Evolutionary conservation across 306 rosid species (phyloP), one percentile per base, ranked within the genome.

Genomic region (Urtica urens): DNA sequence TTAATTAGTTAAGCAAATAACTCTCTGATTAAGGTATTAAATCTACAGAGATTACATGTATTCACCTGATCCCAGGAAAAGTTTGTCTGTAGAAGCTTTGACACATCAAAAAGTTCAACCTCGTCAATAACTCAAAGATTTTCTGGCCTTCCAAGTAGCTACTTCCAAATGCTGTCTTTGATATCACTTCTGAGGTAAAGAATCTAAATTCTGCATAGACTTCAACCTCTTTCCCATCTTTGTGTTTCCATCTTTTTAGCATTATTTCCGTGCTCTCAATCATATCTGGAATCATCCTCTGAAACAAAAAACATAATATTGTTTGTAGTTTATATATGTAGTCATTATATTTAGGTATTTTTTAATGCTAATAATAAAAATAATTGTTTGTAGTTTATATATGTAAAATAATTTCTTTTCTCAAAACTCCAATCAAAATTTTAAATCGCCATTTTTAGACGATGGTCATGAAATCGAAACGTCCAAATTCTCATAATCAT

Each of bases 101-200:
- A 16, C 2, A 17, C 0, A 16, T 12, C 3, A 58, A 18, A 2
- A 12, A 23, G 13, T 14, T 4, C 49, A 67, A 30, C 6, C 26
- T 53, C 53, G 6, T 31, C 62, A 67, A 20, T 53, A 37, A 46
- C 17, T 58, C 60, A 58, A 58, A 58, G 16, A 65, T 45, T 26
- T 28, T 38, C 60, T 58, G 27, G 42, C 71, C 71, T 37, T 65
- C 55, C 1, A 51, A 0, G 38, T 67, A 59, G 43, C 56, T 65
- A 37, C 71, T 58, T 21, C 71, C 65, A 51, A 65, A 61, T 1
- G 67, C 67, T 6, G 67, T 61, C 23, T 41, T 29, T 1, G 66
- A 46, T 23, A 59, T 66, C 52, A 66, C 57, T 18, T 66, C 62
- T 7, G 72, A 22, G 45, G 72, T 53, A 45, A 66, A 28, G 28